Conservation (phyloP, 257 asterid genomes). For the Scutellaria minor region DNA sequence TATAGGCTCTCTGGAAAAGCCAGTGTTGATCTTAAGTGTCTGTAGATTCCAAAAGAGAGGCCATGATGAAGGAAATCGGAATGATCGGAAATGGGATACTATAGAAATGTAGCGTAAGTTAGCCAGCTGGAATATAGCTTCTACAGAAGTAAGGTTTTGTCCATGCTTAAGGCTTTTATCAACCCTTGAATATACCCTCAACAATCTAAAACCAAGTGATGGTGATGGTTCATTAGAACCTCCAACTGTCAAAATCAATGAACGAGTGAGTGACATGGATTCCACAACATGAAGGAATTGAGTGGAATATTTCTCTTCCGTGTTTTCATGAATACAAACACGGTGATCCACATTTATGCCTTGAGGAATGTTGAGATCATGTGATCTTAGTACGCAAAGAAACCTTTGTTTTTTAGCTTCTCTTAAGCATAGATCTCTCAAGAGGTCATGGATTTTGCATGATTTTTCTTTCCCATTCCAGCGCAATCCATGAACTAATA, state of each 20-base stretch:
- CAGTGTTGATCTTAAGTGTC: background rate
- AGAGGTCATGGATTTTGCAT: conserved; percentile 24
- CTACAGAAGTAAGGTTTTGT: background rate
- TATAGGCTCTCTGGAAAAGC: no score
- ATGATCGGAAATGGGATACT: background rate
- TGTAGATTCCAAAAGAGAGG: conserved; percentile 17
- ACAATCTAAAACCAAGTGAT: background rate
- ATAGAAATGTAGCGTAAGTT: background rate
- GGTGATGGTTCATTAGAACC: background rate
- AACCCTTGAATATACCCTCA: background rate
- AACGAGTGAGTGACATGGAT: background rate
- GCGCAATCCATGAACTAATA: background rate
- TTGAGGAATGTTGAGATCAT: background rate
- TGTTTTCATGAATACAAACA: background rate
- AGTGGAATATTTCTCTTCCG: background rate
- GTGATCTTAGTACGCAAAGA: background rate
- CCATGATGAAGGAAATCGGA: background rate
- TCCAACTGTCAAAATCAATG: background rate
- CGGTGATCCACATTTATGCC: background rate
- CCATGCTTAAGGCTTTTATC: background rate
- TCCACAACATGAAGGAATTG: background rate
- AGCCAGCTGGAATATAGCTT: background rate
- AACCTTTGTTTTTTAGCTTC: conserved; percentile 2
- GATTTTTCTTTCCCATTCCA: background rate
- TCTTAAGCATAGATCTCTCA: conserved; percentile 6